Conservation (phyloP, 2,329 filamentous ascomycete species). For the Ilyonectria sp. region DNA sequence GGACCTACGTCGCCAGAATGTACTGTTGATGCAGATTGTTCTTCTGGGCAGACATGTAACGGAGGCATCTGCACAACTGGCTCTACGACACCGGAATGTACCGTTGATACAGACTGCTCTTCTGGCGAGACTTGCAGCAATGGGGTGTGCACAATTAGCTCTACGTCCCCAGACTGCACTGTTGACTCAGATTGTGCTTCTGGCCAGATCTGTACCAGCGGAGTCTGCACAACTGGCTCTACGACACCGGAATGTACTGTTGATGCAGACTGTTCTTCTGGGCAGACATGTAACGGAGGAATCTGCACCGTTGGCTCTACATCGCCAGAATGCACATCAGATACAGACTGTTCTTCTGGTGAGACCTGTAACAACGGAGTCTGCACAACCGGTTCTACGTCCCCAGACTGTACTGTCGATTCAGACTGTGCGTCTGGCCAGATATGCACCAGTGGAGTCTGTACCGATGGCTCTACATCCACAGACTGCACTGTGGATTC, state of each 20-base stretch:
- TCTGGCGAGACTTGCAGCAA: constrained; percentile 4
- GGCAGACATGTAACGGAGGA: constrained; percentile 3
- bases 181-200: not conserved
- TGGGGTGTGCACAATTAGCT: not conserved
- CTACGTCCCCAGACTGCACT: not conserved
- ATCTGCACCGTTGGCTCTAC: not conserved
- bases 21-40: constrained; percentile 6
- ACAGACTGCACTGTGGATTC: no score
- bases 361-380: constrained; percentile 3
- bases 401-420: not conserved
- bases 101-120: not conserved
- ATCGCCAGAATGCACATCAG: not conserved
- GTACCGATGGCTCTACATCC: no score
- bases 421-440: no score
- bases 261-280: constrained; percentile 1
- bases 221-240: not conserved
- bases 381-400: not conserved
- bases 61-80: not conserved
- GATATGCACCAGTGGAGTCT: no score
- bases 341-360: not conserved
- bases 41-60: constrained; percentile 1
- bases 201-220: no score
- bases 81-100: no score
- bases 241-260: not conserved
- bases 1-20: not conserved